phyloP scores from a whole-genome alignment of 1,139 yeast genomes.

The Candida sp. region DNA sequence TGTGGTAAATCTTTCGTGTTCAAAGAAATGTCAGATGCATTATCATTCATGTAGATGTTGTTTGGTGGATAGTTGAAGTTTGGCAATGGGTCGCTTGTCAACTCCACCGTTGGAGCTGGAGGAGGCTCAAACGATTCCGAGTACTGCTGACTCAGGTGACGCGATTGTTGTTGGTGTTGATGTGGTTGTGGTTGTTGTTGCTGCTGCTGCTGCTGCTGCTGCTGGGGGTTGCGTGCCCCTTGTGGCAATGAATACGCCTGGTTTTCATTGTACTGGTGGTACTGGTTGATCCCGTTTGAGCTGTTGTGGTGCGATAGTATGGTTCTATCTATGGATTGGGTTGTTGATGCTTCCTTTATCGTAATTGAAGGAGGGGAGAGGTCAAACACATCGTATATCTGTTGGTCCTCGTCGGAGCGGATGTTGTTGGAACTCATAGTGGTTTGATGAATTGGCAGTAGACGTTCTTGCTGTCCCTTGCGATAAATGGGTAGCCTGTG shows the following conservation, averaged over 20 bases:
- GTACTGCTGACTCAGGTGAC: background rate
- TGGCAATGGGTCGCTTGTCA: slow-evolving; percentile 7
- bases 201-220: too few species aligned
- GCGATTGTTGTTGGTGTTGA: background rate
- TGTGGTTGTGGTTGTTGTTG: background rate
- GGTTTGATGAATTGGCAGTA: background rate
- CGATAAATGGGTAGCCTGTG: background rate
- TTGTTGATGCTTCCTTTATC: background rate
- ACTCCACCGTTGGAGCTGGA: slow-evolving; percentile 8
- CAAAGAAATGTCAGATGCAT: slow-evolving; percentile 12
- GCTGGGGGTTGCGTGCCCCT: too few species aligned
- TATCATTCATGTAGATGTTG: slow-evolving; percentile 7
- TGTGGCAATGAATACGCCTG: background rate
- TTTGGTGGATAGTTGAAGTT: slow-evolving; percentile 3
- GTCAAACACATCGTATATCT: slow-evolving; percentile 26
- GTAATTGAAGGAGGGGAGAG: slow-evolving; percentile 18
- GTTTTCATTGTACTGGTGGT: background rate
- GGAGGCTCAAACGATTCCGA: slow-evolving; percentile 6
- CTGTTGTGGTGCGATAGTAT: slow-evolving; percentile 1
- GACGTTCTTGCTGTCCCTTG: background rate
- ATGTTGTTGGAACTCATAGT: background rate
- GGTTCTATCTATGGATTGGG: slow-evolving; percentile 1
- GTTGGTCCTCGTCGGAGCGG: slow-evolving; percentile 25
- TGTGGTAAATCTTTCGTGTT: slow-evolving; percentile 9
- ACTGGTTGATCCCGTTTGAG: background rate